Evolutionary conservation across 2,329 filamentous ascomycete species (phyloP).

Genomic region (Exophiala lecanii-corni): DNA sequence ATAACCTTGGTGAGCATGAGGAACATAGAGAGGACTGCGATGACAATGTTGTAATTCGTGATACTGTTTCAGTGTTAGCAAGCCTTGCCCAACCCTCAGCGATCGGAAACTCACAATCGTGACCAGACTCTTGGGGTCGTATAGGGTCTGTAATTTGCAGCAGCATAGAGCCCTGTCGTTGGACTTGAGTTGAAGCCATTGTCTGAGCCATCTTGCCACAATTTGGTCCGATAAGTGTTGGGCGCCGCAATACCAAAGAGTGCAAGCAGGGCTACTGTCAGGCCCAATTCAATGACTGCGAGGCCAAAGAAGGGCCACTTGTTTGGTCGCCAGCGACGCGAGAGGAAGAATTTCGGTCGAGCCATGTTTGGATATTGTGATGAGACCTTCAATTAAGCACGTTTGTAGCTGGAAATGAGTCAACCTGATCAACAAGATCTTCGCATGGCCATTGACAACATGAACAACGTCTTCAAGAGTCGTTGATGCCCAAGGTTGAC

Average conservation of each 20-base stretch:
- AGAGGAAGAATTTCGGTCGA: slow-evolving; percentile 39
- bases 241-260: slow-evolving; percentile 60
- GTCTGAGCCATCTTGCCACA: slow-evolving; percentile 59
- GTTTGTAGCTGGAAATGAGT: too few relatives aligned
- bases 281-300: slow-evolving; percentile 51
- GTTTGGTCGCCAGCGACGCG: slow-evolving; percentile 51
- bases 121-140: slow-evolving; percentile 56
- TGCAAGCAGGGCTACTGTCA: slow-evolving; percentile 54
- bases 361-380: neutral
- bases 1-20: slow-evolving; percentile 55
- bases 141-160: slow-evolving; percentile 55
- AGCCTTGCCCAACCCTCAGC: too few relatives aligned
- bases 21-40: slow-evolving; percentile 58
- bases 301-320: slow-evolving; percentile 45
- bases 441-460: neutral
- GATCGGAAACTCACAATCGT: slow-evolving; percentile 46
- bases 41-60: slow-evolving; percentile 58
- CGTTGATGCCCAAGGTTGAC: neutral
- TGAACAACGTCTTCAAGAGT: neutral
- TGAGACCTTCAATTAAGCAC: too few relatives aligned
- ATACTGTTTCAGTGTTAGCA: slow-evolving; percentile 39
- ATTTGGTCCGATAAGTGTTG: slow-evolving; percentile 55
- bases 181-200: slow-evolving; percentile 61
- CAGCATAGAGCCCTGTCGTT: slow-evolving; percentile 51
- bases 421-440: neutral